phyloP scores from a whole-genome alignment of 495 filamentous ascomycete species.

The Penicillium antarcticum region DNA sequence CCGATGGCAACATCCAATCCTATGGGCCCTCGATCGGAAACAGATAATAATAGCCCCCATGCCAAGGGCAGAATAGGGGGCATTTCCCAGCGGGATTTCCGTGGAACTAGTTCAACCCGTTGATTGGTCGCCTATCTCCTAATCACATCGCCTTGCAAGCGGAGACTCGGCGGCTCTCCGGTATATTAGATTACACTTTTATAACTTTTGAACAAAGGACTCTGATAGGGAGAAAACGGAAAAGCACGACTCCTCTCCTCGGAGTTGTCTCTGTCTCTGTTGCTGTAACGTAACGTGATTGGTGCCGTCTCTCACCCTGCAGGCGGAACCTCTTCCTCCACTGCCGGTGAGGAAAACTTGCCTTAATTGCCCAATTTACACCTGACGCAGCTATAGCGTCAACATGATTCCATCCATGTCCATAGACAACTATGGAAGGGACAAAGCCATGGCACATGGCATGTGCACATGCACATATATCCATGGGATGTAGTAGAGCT shows the following conservation, averaged over 20 bases:
- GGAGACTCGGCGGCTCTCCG: slow-evolving; percentile 30
- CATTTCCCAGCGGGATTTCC: slow-evolving; percentile 1
- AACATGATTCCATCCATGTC: neutral
- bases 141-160: slow-evolving; percentile 1
- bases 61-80: slow-evolving; percentile 9
- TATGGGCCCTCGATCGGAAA: too few relatives aligned
- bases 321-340: slow-evolving; percentile 26
- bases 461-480: neutral
- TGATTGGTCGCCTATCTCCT: slow-evolving; percentile 1
- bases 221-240: slow-evolving; percentile 19
- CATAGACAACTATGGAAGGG: too few relatives aligned
- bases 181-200: neutral
- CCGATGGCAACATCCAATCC: too few relatives aligned
- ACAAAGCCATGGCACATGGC: too few relatives aligned
- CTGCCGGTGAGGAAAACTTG: slow-evolving; percentile 11
- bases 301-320: slow-evolving; percentile 33
- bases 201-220: neutral
- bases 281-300: slow-evolving; percentile 28
- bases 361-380: too few relatives aligned
- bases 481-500: too few relatives aligned
- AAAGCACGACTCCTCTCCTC: slow-evolving; percentile 32
- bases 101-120: neutral
- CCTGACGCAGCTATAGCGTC: too few relatives aligned
- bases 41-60: neutral
- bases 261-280: slow-evolving; percentile 20